Base-by-base conservation (phyloP, 108 stramenopile species). In the Cyclotella atomus region DNA sequence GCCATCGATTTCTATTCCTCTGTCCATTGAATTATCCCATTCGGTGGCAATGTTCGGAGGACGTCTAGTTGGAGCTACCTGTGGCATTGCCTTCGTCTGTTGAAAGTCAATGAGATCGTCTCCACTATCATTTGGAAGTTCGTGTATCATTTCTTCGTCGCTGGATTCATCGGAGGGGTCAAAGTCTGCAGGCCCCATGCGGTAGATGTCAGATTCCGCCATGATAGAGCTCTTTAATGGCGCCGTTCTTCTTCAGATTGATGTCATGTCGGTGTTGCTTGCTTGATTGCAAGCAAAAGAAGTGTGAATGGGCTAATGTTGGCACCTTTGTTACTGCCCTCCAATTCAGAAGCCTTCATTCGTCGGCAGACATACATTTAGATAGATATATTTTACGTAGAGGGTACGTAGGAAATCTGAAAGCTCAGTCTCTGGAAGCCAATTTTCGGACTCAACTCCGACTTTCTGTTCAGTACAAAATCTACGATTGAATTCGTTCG, bases 151-250 rank as follows among this genome's bases (percentile, higher is more conserved):
- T 44, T 54, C 55, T 21, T 74, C 73, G 27, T 32, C 3, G 23
- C 73, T 74, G 21, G 52, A 52, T 43, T 69, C 53, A 29, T n/a
- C n/a, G n/a, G 65, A 67, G 27, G 53, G 20, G 23, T 64, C 73
- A 30, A 65, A 54, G 10, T 74, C 65, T 20, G 52, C 44, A 36
- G 73, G 62, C 21, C 38, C 64, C 54, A 74, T 65, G 17, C 41
- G 73, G 36, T 74, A 74, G 47, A 65, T 32, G 27, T 72, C 60
- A 4, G 70, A 4, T n/a, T 72, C 61, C 9, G 29, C 7, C 34
- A 60, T 60, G 54, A 29, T 29, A 5, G 8, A 3, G 6, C 5
- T 24, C 6, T 29, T 6, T 28, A 27, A 55, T 55, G 27, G 23
- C 28, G 54, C 54, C 4, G 4, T 17, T 23, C 6, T 55, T 29